These are phyloP conservation scores for Aspergillus neotritici DNA, from an alignment of 2,329 filamentous ascomycete genomes.

Conservation along the genomic window DNA sequence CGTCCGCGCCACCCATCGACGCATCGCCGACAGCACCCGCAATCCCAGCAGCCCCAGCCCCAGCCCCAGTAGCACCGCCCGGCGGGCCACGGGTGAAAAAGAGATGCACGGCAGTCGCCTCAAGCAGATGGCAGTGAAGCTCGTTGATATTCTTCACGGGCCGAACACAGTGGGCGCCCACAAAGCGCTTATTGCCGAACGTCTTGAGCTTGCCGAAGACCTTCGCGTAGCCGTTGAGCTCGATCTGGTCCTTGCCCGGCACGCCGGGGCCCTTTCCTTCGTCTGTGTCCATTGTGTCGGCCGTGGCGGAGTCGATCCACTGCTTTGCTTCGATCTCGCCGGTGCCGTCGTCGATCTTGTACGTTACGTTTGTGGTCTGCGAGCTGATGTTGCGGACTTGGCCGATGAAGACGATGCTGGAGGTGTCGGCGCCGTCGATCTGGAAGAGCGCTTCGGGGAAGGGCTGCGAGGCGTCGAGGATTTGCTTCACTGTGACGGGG, in stretches of 20 bases:
- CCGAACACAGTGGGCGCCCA: conserved; percentile 75
- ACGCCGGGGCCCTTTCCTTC: conserved; percentile 36
- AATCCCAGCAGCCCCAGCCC: conserved; percentile 38
- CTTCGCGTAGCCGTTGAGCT: conserved; percentile 73
- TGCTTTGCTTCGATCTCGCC: conserved; percentile 71
- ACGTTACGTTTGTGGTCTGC: conserved; percentile 88
- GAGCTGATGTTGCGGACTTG: conserved; percentile 81
- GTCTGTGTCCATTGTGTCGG: conserved; percentile 43
- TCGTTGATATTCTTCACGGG: conserved; percentile 83
- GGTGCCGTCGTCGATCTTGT: conserved; percentile 92
- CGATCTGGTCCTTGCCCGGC: conserved; percentile 51
- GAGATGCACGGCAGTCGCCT: conserved; percentile 83
- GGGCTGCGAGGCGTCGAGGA: conserved; percentile 73
- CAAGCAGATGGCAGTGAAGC: conserved; percentile 84
- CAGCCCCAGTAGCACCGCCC: conserved; percentile 42
- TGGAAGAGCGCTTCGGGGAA: conserved; percentile 72
- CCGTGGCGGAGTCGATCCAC: conserved; percentile 41
- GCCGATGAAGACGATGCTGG: conserved; percentile 77
- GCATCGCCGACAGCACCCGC: conserved; percentile 20
- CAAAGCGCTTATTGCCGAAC: conserved; percentile 76
- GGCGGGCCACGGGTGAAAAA: conserved; percentile 68
- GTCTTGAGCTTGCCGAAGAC: conserved; percentile 79
- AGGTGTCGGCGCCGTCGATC: conserved; percentile 70
- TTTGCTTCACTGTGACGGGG: conserved; percentile 92
- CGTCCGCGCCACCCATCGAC: conserved; percentile 31